These are phyloP conservation scores for Physcomitrium patens DNA, from an alignment of 225 moss, liverwort and hornwort species.

Conservation along the genomic window DNA sequence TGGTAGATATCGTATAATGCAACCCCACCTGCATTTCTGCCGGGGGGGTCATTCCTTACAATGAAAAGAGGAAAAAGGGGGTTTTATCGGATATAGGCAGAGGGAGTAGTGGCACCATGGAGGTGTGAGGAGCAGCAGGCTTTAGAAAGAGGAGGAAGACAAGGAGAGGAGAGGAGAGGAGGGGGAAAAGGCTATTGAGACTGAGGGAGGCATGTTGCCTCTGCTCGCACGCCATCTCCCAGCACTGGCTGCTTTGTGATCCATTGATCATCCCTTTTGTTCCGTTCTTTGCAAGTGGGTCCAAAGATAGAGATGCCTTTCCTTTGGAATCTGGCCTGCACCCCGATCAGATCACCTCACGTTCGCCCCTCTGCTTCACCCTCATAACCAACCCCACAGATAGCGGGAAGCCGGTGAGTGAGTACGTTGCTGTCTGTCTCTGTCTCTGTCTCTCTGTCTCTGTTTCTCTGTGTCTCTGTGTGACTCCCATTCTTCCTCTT, in stretches of 20 bases:
- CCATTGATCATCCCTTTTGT: not conserved
- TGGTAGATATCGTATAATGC: no score
- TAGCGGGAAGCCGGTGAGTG: no score
- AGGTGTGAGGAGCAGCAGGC: not conserved
- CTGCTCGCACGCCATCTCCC: conserved; percentile 22
- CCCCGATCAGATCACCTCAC: not conserved
- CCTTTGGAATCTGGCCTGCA: conserved; percentile 16
- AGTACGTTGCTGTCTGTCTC: no score
- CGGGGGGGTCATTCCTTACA: no score
- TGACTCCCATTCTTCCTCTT: no score
- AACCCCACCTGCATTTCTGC: no score
- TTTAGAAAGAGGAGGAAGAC: not conserved
- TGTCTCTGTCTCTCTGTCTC: no score
- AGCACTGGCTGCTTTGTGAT: not conserved
- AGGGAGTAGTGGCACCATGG: not conserved
- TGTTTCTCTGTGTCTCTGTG: no score
- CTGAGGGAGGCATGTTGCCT: conserved; percentile 6
- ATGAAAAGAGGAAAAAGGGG: not conserved
- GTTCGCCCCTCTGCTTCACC: not conserved
- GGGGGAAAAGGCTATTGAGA: not conserved
- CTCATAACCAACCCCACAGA: not conserved
- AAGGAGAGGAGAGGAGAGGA: no score
- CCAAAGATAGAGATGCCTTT: conserved; percentile 1
- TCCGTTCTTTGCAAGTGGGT: conserved; percentile 14
- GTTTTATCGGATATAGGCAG: not conserved